Evolutionary conservation across 208 protist genomes (phyloP), one percentile per base, ranked within the genome.

Genomic region (Leishmania gerbilli): DNA sequence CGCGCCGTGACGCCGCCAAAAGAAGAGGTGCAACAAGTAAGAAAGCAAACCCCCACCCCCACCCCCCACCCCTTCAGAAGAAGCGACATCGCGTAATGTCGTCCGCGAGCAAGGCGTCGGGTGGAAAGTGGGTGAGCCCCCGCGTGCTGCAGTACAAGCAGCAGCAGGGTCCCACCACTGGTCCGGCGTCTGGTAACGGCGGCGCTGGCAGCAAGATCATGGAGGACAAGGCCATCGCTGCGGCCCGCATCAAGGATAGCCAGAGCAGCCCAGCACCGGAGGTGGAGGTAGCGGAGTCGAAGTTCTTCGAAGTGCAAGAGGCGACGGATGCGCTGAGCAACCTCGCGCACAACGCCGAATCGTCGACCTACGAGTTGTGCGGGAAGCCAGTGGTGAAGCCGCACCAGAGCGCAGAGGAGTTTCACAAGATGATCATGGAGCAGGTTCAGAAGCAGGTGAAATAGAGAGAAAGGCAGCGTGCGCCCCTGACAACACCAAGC

Each of bases 311-410:
- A 84, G 81, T 87, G 83, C 92, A 95, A 76, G 93, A 96, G 68
- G 91, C 95, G 34, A 91, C 90, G 1, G 95, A 97, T 84, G 89
- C 92, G 2, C 84, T 97, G 68, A 95, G 90, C 87, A 97, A 97
- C 85, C 83, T 97, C 53, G 90, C 84, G 64, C 91, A 95, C 86
- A 94, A 93, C 81, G 82, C 84, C 13, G 86, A 90, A 9, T 78
- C 68, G 34, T 76, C 81, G 24, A 56, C 74, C 53, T 87, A 87
- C 72, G 78, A 85, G 77, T 76, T 91, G 76, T 55, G 21, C 31
- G 85, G 87, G 3, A 81, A 90, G 37, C 60, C 88, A 15, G 64
- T 83, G 45, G 71, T 90, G 37, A 68, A 88, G 64, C 79, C 81
- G n/a, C 75, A 79, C 31, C 84, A 88, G 67, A 79, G 47, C 13